Conservation (phyloP, 208 protist species). For the Trypanosoma theileri region DNA sequence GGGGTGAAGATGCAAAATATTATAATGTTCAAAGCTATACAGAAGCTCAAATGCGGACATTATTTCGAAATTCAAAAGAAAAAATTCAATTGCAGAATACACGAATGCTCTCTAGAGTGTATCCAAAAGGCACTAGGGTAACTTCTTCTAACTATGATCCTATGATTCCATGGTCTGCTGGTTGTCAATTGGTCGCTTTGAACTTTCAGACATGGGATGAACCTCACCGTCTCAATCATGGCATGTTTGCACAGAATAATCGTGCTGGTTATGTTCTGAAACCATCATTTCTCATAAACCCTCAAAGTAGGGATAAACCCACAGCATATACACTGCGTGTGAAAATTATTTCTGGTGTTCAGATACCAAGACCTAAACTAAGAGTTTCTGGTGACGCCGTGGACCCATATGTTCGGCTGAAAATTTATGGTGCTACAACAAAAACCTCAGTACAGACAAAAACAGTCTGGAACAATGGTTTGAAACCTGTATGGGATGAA, state of each 20-base stretch:
- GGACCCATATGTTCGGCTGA: conserved; percentile 28
- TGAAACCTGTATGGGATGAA: conserved; percentile 37
- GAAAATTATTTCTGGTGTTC: conserved; percentile 13
- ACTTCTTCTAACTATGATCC: conserved; percentile 76
- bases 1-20: conserved; percentile 42
- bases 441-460: conserved; percentile 7
- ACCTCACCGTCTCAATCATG: conserved; percentile 40
- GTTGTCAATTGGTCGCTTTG: conserved; percentile 62
- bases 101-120: conserved; percentile 67
- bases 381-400: conserved; percentile 24
- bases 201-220: conserved; percentile 54
- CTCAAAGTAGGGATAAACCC: not conserved
- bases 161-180: conserved; percentile 30
- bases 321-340: conserved; percentile 6
- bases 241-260: conserved; percentile 73
- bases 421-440: conserved; percentile 1
- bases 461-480: conserved; percentile 39
- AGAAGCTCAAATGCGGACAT: conserved; percentile 48
- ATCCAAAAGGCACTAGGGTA: conserved; percentile 76
- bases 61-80: conserved; percentile 21
- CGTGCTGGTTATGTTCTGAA: conserved; percentile 85
- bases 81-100: conserved; percentile 58
- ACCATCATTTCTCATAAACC: conserved; percentile 37
- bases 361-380: conserved; percentile 16
- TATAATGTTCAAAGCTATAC: conserved; percentile 61